Evolutionary conservation across 305 asterid species (phyloP), one percentile per base, ranked within the genome.

Genomic region (Fraxinus ornus): DNA sequence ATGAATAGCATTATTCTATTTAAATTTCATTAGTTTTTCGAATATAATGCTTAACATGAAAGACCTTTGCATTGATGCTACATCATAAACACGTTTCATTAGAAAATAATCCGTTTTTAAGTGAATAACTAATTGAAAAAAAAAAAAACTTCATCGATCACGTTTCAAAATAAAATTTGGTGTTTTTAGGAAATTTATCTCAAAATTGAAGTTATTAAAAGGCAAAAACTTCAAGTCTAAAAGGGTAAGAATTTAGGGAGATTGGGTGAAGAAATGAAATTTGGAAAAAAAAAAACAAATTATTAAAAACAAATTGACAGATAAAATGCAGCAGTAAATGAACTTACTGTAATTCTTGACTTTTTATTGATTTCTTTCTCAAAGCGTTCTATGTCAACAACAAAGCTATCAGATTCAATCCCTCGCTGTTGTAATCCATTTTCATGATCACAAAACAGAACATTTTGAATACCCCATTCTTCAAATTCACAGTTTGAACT

Each of bases 311-410:
- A 37, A 77, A 41, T 47, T 12, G 55, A 15, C 60, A 4, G 1
- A 64, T 0, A 66, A 78, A 22, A 5, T 7, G 57, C 35, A 52
- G 30, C 62, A 36, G 35, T 10, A 24, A 66, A 9, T 26, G 13
- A 78, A 88, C 93, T 47, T 66, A 95, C 97, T 7, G 89, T 85
- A 76, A 87, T 85, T 87, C 91, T 91, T 79, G 98, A 91, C 82
- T 90, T 90, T 66, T 86, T 81, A 60, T 77, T 87, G 0, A 76
- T 68, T 26, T 91, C 95, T 78, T 86, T 92, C 78, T 92, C 93
- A 19, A 92, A 87, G 0, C 91, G 88, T 49, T 91, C 95, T 88
- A 95, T 91, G 77, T 95, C 98, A 74, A 94, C 88, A 62, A 88
- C 90, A 84, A 92, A 90, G 83, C 91, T 87, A 28, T 92, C 95